A percentile compares a stretch with the other conserved stretches of the same genome.
phyloP scores from a whole-genome alignment of 371 early-diverging fungal genomes.

The Mucor mucedo region DNA sequence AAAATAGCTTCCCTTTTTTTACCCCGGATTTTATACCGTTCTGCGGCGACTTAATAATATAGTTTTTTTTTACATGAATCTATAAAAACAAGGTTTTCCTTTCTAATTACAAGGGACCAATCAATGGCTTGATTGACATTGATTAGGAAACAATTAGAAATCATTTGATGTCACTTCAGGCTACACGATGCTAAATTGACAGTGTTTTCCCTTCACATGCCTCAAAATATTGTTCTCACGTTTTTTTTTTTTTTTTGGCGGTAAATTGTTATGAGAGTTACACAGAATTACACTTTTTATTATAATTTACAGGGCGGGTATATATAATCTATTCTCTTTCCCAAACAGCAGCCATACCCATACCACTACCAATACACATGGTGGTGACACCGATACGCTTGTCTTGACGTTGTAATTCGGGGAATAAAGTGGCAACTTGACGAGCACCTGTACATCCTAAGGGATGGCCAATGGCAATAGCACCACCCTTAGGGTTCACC shows the following conservation, averaged over 20 bases:
- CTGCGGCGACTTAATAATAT: neutral
- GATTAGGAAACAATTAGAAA: no score
- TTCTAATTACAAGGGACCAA: no score
- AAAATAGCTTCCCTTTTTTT: neutral
- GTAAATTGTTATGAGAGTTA: no score
- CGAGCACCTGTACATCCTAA: slow-evolving; percentile 96
- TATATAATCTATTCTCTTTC: slow-evolving; percentile 57
- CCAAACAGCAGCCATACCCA: slow-evolving; percentile 95
- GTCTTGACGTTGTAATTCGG: slow-evolving; percentile 88
- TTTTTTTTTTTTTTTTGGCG: no score
- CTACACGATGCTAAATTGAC: no score
- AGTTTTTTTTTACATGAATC: no score
- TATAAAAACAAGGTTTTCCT: no score
- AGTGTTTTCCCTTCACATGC: no score
- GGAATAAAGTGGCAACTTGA: slow-evolving; percentile 93
- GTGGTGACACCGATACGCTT: slow-evolving; percentile 87
- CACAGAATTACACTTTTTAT: no score
- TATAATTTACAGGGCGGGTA: neutral
- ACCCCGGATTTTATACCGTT: neutral
- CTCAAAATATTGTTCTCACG: no score
- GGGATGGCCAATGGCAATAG: slow-evolving; percentile 72
- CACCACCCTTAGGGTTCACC: slow-evolving; percentile 99
- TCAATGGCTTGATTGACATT: no score
- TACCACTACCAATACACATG: slow-evolving; percentile 98
- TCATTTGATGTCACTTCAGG: no score